Evolutionary conservation across 495 filamentous ascomycete genomes (phyloP), one percentile per base, ranked within the genome.

Genomic region (Thermothielavioides terrestris): DNA sequence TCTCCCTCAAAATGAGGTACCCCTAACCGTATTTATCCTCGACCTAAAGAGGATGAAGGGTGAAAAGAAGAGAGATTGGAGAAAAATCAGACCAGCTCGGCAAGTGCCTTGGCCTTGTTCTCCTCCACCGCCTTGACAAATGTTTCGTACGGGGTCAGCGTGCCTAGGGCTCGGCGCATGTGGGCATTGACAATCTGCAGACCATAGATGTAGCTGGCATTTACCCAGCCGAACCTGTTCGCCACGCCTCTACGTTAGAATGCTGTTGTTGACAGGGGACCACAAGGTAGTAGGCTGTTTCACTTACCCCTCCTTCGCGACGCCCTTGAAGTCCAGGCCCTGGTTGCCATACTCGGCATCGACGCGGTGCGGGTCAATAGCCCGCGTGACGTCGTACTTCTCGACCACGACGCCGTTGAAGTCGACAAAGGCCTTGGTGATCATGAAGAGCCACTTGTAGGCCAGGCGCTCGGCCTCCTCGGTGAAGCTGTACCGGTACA

Each of bases 301-400:
- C 17, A 78, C 85, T 77, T 75, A 96, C 92, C 92, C 92, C 79
- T 97, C 94, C 54, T 84, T 85, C 10, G 89, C 85, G 47, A 91
- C 91, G 26, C 90, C 90, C 66, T 89, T 91, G 75, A 98, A 95
- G 58, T 94, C 86, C 18, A 82, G 66, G 1, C 92, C 92, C 64
- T 98, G 92, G 61, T 98, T 98, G 2, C 92, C 92, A 63, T 98
- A 98, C 68, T 98, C 92, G 49, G 92, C 92, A 62, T 88, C 85
- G 7, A 98, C 92, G 20, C 84, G 81, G 63, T 97, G 92, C 22
- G 92, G 87, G 57, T 91, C 88, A 55, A 89, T 79, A 20, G 81
- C 81, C 44, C 87, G 71, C 39, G 92, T 97, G 38, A 98, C 92
- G 67, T 98, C 86, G 70, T 98, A 98, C 66, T 98, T 98, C 71